Evolutionary conservation across 2,329 filamentous ascomycete genomes (phyloP), one percentile per base, ranked within the genome.

Genomic region (Lachnellula willkommii): DNA sequence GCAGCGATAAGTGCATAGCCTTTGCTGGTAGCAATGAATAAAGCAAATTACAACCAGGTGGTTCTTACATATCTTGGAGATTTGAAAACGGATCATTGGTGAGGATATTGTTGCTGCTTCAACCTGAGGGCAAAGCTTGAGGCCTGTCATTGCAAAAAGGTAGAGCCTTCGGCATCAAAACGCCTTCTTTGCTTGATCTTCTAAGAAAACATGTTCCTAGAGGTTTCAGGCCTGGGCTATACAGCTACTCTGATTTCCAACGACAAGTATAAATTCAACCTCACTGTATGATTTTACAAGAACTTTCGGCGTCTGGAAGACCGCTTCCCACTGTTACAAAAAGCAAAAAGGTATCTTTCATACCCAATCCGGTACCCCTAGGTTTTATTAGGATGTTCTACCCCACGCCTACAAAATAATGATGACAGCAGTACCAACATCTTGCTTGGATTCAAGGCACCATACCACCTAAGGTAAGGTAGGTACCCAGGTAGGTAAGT

Each of bases 11-110:
- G 67, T 68, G 73, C 73, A 77, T 73, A 73, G 75, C 74, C 73
- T 78, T 47, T 77, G 76, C 74, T 74, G 74, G 74, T 76, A 78
- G 77, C 74, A 77, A 74, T 73, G 78, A 81, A 77, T 77, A 70
- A 79, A 78, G 63, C 65, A 65, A 68, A 68, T 69, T 66, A 64
- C 63, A 68, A 68, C 59, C 65, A 66, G 40, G 59, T 53, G 50
- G 51, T 57, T 54, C 53, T 53, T 36, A 55, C 12, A 15, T 32
- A 6, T 7, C 9, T 12, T 47, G 45, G n/a, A 47, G 24, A 47
- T 32, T 24, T 47, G 45, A 47, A 12, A n/a, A 32, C 14, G 24
- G 45, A 32, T 24, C 20, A 32, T 32, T 32, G 28, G 28, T 32
- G 9, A 8, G 7, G 26, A 28, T 28, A 32, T 11, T 45, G 9